Conservation (phyloP, 2,329 filamentous ascomycete genomes). For the Aspergillus sp. region DNA sequence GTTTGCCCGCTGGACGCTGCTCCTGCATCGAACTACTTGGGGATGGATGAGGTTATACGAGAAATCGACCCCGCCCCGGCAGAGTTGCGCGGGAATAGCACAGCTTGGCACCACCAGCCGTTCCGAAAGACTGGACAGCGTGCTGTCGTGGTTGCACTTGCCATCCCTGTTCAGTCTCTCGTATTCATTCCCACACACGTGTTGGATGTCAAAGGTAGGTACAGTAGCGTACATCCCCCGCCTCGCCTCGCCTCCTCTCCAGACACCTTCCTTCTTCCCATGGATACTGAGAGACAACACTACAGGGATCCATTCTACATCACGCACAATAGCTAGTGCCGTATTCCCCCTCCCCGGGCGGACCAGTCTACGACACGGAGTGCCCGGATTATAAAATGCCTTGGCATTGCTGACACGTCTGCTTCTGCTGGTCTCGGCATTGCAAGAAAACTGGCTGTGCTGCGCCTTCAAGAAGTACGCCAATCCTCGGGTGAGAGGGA, state of each 20-base stretch:
- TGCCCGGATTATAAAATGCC: background rate
- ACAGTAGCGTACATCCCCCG: no score
- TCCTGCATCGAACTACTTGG: background rate
- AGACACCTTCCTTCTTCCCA: no score
- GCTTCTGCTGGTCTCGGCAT: background rate
- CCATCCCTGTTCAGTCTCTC: background rate
- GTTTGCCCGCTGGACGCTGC: background rate
- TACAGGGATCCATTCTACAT: background rate
- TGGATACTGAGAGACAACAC: background rate
- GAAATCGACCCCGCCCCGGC: background rate
- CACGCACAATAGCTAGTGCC: background rate
- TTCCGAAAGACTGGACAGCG: constrained; percentile 4
- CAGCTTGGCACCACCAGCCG: background rate
- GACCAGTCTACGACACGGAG: background rate
- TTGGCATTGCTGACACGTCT: constrained; percentile 6
- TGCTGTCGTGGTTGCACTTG: constrained; percentile 4
- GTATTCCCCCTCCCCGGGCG: background rate
- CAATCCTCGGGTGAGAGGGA: background rate
- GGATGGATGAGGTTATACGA: constrained; percentile 6
- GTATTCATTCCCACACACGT: constrained; percentile 5
- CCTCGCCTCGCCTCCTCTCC: no score
- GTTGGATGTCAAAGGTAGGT: background rate
- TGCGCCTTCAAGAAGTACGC: background rate
- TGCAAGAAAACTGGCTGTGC: background rate
- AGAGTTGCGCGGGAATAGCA: background rate